Evolutionary conservation across 2,329 filamentous ascomycete species (phyloP), one percentile per base, ranked within the genome.

Genomic region (Apiospora arundinis): DNA sequence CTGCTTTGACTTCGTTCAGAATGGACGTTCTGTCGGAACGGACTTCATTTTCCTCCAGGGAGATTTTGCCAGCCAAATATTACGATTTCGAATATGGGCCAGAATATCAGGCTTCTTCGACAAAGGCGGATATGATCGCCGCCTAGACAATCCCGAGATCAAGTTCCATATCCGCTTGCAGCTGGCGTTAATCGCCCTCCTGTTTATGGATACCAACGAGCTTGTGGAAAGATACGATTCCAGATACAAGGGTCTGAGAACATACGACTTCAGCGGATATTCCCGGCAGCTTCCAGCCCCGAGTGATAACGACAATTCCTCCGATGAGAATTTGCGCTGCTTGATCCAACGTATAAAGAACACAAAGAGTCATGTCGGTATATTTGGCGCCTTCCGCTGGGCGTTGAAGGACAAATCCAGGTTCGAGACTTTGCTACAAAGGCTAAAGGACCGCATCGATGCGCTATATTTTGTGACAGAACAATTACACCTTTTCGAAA

Each of bases 1-100:
- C 25, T 28, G 49, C 9, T 56, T 56, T 14, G 1, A 18, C 3
- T 18, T 69, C 25, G 9, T 56, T 8, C 37, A 28, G 23, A 32
- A 18, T 67, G 37, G 63, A n/a, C n/a, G 32, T 1, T 40, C 60
- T 4, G n/a, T 66, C 32, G 60, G 60, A 7, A 66, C 23, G n/a
- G 32, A 40, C 32, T 66, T 66, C 44, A n/a, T 52, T 40, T 67
- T n/a, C 16, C 18, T 65, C 73, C 56, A 49, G 25, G 11, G 6
- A 16, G 25, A 37, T 23, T 40, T 63, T 23, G 18, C 40, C 16
- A 40, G 18, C 40, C 40, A n/a, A 37, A 28, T n/a, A 40, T 40
- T 44, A 4, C 60, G 60, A 8, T 23, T 52, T 52, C 48, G 12
- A 11, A 2, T 52, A 52, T 52, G 48, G 48, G 23, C n/a, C n/a